Conservation (phyloP, 352 stramenopile genomes). For the Globisporangium irregulare region DNA sequence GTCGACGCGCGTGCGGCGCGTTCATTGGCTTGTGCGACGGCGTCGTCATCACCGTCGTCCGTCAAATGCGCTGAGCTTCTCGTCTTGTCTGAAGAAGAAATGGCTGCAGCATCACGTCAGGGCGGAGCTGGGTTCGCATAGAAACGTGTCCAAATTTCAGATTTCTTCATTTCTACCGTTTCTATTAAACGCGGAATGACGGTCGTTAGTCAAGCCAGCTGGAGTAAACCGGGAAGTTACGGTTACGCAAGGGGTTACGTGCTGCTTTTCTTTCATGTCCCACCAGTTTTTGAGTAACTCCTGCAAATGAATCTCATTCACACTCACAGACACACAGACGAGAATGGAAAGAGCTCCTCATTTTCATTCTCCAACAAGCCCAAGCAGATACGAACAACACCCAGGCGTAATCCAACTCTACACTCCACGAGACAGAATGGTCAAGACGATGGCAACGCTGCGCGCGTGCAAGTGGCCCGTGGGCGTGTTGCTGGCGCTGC, state of each 20-base stretch:
- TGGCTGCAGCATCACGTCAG: neutral
- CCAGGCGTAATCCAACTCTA: neutral
- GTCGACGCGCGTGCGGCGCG: neutral
- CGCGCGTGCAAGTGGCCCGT: constrained; percentile 17
- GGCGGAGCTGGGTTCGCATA: neutral
- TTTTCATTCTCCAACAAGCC: neutral
- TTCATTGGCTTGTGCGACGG: neutral
- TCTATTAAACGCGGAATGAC: neutral
- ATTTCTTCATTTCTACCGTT: neutral
- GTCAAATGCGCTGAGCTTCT: constrained; percentile 1
- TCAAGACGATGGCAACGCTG: constrained; percentile 2
- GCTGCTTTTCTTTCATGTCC: neutral
- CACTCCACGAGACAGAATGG: constrained; percentile 1
- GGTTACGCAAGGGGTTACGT: neutral
- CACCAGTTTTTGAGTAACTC: neutral
- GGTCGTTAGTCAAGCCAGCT: neutral
- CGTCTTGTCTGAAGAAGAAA: neutral
- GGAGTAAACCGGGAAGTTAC: neutral
- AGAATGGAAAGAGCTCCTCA: neutral
- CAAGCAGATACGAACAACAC: neutral
- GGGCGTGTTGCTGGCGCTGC: constrained; percentile 27
- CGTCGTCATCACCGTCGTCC: neutral
- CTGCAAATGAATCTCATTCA: neutral
- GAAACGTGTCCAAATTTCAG: neutral
- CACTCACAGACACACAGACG: neutral